Conservation (phyloP, 208 protist species). For the Leishmania braziliensis region DNA sequence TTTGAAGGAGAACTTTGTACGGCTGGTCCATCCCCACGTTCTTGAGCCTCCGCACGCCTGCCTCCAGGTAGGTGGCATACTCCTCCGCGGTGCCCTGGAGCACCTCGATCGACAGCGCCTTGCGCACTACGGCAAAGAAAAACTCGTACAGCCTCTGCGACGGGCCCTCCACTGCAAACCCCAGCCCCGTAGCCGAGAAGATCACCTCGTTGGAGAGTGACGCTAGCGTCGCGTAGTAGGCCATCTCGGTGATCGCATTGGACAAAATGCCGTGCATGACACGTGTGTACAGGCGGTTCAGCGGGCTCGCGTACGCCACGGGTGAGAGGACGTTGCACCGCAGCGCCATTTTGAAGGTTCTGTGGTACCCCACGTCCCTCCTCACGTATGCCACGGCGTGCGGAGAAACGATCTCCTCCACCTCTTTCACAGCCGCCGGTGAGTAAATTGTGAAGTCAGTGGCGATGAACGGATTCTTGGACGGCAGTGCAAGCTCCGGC, state of each 20-base stretch:
- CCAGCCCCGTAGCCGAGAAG: constrained; percentile 33
- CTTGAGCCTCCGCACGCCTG: constrained; percentile 30
- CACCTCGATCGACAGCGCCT: constrained; percentile 24
- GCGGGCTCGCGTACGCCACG: constrained; percentile 45
- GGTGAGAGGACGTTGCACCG: constrained; percentile 51
- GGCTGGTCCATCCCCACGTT: constrained; percentile 43
- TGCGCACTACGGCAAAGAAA: constrained; percentile 43
- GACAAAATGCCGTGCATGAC: constrained; percentile 57
- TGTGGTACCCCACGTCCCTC: constrained; percentile 41
- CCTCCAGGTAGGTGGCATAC: constrained; percentile 55
- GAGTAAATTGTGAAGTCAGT: constrained; percentile 68
- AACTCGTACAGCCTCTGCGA: constrained; percentile 53
- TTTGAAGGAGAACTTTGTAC: constrained; percentile 38
- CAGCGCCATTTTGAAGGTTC: constrained; percentile 67
- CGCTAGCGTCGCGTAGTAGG: constrained; percentile 72
- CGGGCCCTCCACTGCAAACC: constrained; percentile 55
- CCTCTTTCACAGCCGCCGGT: neutral
- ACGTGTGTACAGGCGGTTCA: constrained; percentile 58
- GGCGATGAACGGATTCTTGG: constrained; percentile 70
- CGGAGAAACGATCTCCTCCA: constrained; percentile 29
- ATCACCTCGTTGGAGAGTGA: constrained; percentile 53
- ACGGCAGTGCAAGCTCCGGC: constrained; percentile 37
- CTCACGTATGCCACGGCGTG: constrained; percentile 57
- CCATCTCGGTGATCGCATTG: constrained; percentile 47
- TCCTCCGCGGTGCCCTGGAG: constrained; percentile 39